Percentiles rank a stretch among this genome's conserved stretches.
These are phyloP conservation scores for Nothophoma quercina DNA, from an alignment of 2,329 filamentous ascomycete species.

Conservation along the genomic window DNA sequence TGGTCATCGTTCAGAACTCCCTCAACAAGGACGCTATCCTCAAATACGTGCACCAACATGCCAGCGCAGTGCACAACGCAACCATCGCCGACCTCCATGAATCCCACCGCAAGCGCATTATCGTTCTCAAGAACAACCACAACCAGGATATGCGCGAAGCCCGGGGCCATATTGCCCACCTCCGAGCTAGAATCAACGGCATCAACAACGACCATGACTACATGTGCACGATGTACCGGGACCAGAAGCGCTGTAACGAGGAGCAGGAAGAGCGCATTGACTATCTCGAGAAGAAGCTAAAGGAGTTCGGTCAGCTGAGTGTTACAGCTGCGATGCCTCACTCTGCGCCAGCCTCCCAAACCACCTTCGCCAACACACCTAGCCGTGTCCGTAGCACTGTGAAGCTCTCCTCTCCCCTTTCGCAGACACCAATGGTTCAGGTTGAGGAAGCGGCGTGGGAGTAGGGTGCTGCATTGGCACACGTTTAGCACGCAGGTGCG, in stretches of 20 bases:
- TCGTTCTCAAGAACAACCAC: slow-evolving; percentile 10
- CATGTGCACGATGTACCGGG: slow-evolving; percentile 21
- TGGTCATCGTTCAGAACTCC: slow-evolving; percentile 1
- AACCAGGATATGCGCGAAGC: slow-evolving; percentile 10
- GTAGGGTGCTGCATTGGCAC: background rate
- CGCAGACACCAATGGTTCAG: slow-evolving; percentile 9
- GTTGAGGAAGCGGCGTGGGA: slow-evolving; percentile 15
- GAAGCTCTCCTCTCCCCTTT: background rate
- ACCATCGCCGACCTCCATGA: slow-evolving; percentile 15
- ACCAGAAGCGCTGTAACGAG: slow-evolving; percentile 22
- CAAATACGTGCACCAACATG: slow-evolving; percentile 7
- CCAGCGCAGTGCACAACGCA: slow-evolving; percentile 9
- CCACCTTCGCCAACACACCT: slow-evolving; percentile 19
- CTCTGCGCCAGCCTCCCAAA: slow-evolving; percentile 24
- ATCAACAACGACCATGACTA: slow-evolving; percentile 24
- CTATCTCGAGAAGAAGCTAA: slow-evolving; percentile 39
- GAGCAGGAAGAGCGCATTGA: slow-evolving; percentile 40
- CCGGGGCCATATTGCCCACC: slow-evolving; percentile 3
- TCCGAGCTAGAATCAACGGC: slow-evolving; percentile 15
- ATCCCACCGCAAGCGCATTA: slow-evolving; percentile 15
- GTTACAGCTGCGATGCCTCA: slow-evolving; percentile 7
- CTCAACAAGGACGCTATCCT: slow-evolving; percentile 1
- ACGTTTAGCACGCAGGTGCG: too few species aligned
- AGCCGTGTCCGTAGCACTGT: slow-evolving; percentile 4
- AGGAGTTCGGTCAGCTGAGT: slow-evolving; percentile 24